A percentile compares a stretch with the other conserved stretches of the same genome.
phyloP scores from a whole-genome alignment of 75 land plant genomes.

The Sequoiadendron giganteum region DNA sequence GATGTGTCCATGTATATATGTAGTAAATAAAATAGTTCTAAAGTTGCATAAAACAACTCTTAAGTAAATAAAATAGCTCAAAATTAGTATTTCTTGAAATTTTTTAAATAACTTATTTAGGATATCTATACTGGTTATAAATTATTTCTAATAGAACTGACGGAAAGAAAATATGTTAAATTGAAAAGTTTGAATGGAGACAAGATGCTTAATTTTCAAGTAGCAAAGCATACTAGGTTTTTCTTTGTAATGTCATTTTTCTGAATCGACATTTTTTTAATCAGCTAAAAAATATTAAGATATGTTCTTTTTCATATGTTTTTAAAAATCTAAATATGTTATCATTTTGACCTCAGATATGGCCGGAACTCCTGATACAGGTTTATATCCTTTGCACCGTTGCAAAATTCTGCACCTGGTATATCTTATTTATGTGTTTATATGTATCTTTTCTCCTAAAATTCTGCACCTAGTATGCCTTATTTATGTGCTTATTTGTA shows the following conservation, averaged over 20 bases:
- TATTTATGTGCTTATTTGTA: neutral
- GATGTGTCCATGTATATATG: no score
- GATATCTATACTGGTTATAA: neutral
- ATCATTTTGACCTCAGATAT: conserved; percentile 25
- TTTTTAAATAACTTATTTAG: no score
- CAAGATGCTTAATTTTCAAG: neutral
- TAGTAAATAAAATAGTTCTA: no score
- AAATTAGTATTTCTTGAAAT: no score
- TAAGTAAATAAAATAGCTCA: no score
- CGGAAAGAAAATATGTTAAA: neutral
- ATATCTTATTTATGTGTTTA: neutral
- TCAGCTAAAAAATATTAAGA: neutral
- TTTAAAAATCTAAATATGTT: neutral
- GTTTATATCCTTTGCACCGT: conserved; percentile 62
- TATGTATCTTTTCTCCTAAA: neutral
- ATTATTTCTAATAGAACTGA: neutral
- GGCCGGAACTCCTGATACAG: conserved; percentile 31
- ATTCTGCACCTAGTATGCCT: no score
- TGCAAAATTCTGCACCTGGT: conserved; percentile 80
- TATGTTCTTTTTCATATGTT: neutral
- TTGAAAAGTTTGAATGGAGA: neutral
- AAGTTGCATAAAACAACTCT: no score
- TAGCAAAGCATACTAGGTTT: neutral
- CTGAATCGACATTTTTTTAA: neutral
- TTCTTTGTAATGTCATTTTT: neutral